Evolutionary conservation across 192 early-diverging fungal species (phyloP).

Genomic region (Umbelopsis vinacea): DNA sequence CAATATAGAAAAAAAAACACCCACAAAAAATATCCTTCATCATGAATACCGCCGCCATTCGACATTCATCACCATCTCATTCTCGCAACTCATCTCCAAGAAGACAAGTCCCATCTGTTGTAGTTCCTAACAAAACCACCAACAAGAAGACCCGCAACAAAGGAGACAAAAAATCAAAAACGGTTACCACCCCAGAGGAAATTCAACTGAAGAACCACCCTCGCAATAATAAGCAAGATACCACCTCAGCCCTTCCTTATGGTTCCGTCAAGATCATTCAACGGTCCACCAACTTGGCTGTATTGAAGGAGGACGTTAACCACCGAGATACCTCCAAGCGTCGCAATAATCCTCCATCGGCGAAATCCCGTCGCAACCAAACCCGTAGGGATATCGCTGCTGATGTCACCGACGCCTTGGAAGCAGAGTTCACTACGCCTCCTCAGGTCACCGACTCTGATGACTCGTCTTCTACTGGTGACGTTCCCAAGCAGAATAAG

Average conservation of each 20-base stretch:
- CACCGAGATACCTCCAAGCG: constrained; percentile 26
- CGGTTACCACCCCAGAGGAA: neutral
- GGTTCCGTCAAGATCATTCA: constrained; percentile 3
- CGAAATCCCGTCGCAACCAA: constrained; percentile 50
- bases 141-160: neutral
- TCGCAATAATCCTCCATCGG: constrained; percentile 29
- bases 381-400: constrained; percentile 50
- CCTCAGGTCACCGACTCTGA: constrained; percentile 36
- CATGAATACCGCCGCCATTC: constrained; percentile 15
- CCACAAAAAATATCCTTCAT: neutral
- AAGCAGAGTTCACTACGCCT: constrained; percentile 29
- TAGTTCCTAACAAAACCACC: neutral
- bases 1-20: neutral
- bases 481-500: neutral
- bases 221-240: neutral
- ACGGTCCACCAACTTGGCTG: neutral
- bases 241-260: neutral
- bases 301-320: neutral
- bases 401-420: constrained; percentile 38
- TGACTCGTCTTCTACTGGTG: constrained; percentile 35
- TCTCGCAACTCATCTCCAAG: constrained; percentile 19
- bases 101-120: neutral
- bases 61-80: neutral
- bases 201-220: neutral
- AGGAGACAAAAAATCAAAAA: neutral